These are phyloP conservation scores for Rutstroemia sp. DNA, from an alignment of 2,329 filamentous ascomycete species.

Conservation along the genomic window DNA sequence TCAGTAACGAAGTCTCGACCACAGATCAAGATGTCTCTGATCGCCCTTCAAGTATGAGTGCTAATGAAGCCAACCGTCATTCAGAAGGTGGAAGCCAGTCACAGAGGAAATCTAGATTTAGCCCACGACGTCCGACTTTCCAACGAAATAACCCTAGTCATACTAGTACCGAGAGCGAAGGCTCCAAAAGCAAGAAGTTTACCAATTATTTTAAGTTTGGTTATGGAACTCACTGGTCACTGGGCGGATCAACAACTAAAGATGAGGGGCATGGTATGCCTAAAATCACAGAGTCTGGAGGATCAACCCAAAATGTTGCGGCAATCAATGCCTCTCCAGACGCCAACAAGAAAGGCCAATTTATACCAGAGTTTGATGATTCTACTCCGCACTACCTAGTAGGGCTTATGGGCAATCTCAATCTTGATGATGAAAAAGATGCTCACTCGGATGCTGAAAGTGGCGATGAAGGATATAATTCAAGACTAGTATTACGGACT, in stretches of 20 bases:
- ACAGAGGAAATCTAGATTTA: background rate
- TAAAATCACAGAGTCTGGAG: background rate
- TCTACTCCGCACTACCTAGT: constrained; percentile 53
- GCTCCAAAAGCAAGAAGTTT: constrained; percentile 34
- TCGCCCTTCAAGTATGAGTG: background rate
- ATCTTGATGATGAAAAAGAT: constrained; percentile 33
- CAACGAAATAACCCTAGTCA: constrained; percentile 13
- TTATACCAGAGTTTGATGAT: constrained; percentile 12
- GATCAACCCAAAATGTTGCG: background rate
- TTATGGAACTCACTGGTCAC: constrained; percentile 59
- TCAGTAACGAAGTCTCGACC: background rate
- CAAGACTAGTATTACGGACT: constrained; percentile 56
- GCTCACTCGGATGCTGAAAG: constrained; percentile 4
- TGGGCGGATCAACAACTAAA: constrained; percentile 30
- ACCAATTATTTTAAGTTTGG: constrained; percentile 60
- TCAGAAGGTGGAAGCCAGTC: background rate
- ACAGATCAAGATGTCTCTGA: background rate
- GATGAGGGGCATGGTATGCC: background rate
- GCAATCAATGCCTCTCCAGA: background rate
- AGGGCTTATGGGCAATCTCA: constrained; percentile 58
- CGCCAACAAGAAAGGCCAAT: background rate
- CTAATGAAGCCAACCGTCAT: background rate
- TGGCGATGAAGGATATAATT: constrained; percentile 31
- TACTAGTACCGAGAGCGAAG: constrained; percentile 17
- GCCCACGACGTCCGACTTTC: constrained; percentile 9